Conservation (phyloP, 495 filamentous ascomycete genomes). For the Tetracladium marchalianum region DNA sequence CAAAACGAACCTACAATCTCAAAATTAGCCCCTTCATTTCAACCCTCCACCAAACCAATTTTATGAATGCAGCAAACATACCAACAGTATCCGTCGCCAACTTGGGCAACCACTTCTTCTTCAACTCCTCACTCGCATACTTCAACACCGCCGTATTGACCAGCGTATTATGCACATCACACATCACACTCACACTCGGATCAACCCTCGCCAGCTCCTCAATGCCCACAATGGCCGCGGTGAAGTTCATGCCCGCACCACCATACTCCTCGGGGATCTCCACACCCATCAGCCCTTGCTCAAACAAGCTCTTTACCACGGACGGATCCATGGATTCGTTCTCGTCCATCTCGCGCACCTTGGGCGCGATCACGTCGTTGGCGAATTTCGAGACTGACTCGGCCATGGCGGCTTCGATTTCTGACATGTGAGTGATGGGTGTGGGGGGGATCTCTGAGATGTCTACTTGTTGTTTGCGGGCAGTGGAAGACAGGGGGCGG, state of each 20-base stretch:
- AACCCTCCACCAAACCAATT: background rate
- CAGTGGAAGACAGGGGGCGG: conserved; percentile 64
- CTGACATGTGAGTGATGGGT: conserved; percentile 86
- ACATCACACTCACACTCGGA: conserved; percentile 86
- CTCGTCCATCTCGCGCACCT: conserved; percentile 97
- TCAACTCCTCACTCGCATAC: conserved; percentile 63
- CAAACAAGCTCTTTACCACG: conserved; percentile 87
- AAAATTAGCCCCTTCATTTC: background rate
- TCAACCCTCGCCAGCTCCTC: conserved; percentile 94
- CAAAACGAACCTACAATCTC: conserved; percentile 69
- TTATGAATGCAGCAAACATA: background rate
- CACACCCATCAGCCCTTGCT: conserved; percentile 95
- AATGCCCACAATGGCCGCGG: conserved; percentile 87
- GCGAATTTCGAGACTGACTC: conserved; percentile 90
- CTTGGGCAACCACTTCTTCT: conserved; percentile 77
- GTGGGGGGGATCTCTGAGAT: conserved; percentile 70
- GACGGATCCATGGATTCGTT: conserved; percentile 84
- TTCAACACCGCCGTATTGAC: conserved; percentile 91
- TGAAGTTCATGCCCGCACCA: conserved; percentile 98
- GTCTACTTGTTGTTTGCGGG: conserved; percentile 46
- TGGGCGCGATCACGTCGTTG: conserved; percentile 76
- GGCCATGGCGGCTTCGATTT: conserved; percentile 80
- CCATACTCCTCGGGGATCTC: conserved; percentile 97
- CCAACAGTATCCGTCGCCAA: conserved; percentile 77
- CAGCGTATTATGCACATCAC: conserved; percentile 95